Base-by-base conservation (phyloP, 257 asterid species). In the Gentiana macrophylla region DNA sequence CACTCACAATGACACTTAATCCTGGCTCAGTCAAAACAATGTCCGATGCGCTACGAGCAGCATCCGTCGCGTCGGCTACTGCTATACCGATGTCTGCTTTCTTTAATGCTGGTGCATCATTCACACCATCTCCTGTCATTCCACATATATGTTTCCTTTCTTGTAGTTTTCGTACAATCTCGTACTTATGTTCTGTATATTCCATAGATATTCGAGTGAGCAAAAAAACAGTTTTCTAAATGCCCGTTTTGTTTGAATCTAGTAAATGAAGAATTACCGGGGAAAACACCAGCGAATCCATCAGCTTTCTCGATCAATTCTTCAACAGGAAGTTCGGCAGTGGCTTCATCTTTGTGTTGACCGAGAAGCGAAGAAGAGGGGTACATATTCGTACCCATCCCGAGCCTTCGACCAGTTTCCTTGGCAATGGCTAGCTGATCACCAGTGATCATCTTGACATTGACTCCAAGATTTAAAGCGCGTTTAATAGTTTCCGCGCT, bases 381-480 rank as follows among this genome's bases (percentile, higher is more conserved):
- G 59, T 76, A 77, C 82, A 77, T 77, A 58, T 77, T 77, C 2
- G 79, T 72, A 2, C 82, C 82, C 82, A 77, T 77, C 13, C 82
- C 82, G 8, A 77, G 75, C 52, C 82, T 70, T 6, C 82, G 69
- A 47, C 79, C 82, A 46, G 82, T 77, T 50, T 77, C 82, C 62
- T 77, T 77, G 34, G 60, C 82, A 7, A 77, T 77, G 35, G 82
- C 74, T 5, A 77, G 67, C 65, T 60, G 66, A 73, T 73, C 70
- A 5, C 86, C 86, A 15, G 86, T 79, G 12, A 79, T 79, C 86
- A 79, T 79, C 72, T 79, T 79, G 10, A 79, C 86, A 24, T 79
- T 79, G 58, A 79, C 86, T 5, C 86, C 86, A 3, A 79, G 79
- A 71, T 73, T 50, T 12, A 79, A 57, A 3, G 86, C 83, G 44